Percentiles rank a stretch among this genome's conserved stretches.
These are phyloP conservation scores for Maudiozyma turicensis DNA, from an alignment of 805 yeast genomes.

Conservation along the genomic window DNA sequence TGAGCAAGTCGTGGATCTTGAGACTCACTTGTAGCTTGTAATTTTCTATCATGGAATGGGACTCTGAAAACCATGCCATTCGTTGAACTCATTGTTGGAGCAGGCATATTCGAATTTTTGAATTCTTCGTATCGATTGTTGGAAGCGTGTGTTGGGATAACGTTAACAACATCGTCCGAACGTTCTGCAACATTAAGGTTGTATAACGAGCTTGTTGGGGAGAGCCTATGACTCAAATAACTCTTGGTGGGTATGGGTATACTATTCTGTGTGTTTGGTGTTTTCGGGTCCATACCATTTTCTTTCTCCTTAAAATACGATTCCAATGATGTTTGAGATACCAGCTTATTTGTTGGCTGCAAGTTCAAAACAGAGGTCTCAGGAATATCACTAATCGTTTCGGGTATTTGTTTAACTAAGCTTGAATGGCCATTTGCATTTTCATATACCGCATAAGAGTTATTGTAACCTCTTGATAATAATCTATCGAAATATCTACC, in stretches of 20 bases:
- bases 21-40: not conserved
- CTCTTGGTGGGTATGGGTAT: not conserved
- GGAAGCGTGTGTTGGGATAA: not conserved
- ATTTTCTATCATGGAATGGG: slow-evolving; percentile 50
- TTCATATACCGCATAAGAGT: slow-evolving; percentile 35
- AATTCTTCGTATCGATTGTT: slow-evolving; percentile 1
- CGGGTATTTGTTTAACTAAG: slow-evolving; percentile 3
- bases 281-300: not conserved
- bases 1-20: not conserved
- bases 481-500: slow-evolving; percentile 58
- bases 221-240: slow-evolving; percentile 1
- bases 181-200: not conserved
- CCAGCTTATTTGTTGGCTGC: not conserved
- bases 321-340: not conserved
- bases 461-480: slow-evolving; percentile 53
- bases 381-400: not conserved
- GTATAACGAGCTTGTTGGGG: slow-evolving; percentile 3
- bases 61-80: slow-evolving; percentile 43
- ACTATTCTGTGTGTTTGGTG: not conserved
- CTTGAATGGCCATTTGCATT: slow-evolving; percentile 9
- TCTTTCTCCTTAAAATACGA: not conserved
- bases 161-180: not conserved
- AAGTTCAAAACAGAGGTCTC: not conserved
- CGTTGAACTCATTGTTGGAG: slow-evolving; percentile 17
- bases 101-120: not conserved